Conservation (phyloP, 805 yeast species). For the Schwanniomyces occidentalis region DNA sequence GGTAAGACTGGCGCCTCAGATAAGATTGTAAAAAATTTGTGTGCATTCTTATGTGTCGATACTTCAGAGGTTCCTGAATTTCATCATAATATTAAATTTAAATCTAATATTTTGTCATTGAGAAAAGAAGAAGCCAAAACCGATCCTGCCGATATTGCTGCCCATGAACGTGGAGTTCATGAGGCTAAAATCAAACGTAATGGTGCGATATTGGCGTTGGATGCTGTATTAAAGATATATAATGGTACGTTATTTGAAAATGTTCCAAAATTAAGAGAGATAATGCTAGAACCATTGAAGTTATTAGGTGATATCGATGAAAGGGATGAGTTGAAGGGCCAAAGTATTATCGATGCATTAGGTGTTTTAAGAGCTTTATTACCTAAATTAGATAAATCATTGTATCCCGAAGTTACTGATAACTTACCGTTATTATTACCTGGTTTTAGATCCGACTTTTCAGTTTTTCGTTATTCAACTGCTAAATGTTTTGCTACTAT, state of each 20-base stretch:
- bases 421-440: conserved; percentile 47
- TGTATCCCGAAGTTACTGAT: conserved; percentile 53
- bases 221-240: conserved; percentile 54
- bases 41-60: conserved; percentile 93
- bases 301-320: conserved; percentile 29
- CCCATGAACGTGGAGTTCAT: conserved; percentile 61
- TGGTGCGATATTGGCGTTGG: conserved; percentile 78
- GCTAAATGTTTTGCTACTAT: conserved; percentile 86
- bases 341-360: conserved; percentile 78
- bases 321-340: conserved; percentile 58
- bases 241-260: conserved; percentile 54
- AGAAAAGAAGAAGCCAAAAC: conserved; percentile 72
- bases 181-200: conserved; percentile 79
- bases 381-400: conserved; percentile 52
- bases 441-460: conserved; percentile 61
- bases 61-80: conserved; percentile 96
- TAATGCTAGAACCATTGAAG: conserved; percentile 67
- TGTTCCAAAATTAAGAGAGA: conserved; percentile 64
- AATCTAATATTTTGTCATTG: conserved; percentile 66
- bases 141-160: conserved; percentile 60
- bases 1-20: conserved; percentile 78
- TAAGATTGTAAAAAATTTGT: conserved; percentile 84
- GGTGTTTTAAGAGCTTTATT: conserved; percentile 77
- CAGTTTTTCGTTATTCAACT: conserved; percentile 87
- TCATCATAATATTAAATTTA: conserved; percentile 55